These are phyloP conservation scores for Hysterangium stoloniferum DNA, from an alignment of 768 basidiomycete species.

Conservation along the genomic window DNA sequence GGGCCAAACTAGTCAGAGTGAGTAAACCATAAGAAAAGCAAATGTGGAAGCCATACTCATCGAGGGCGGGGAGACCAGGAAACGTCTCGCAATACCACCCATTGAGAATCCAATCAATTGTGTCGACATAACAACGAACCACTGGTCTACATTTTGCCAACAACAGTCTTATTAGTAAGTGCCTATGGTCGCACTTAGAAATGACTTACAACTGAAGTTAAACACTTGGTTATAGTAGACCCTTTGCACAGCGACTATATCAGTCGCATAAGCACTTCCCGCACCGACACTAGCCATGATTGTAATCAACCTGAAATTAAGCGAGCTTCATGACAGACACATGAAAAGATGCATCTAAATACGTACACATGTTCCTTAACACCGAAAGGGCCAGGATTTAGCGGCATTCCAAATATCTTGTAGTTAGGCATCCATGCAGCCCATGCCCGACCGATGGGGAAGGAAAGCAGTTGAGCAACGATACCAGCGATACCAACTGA, in stretches of 20 bases:
- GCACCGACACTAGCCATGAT: conserved; percentile 63
- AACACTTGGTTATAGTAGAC: conserved; percentile 63
- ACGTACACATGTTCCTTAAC: conserved; percentile 72
- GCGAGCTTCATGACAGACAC: conserved; percentile 10
- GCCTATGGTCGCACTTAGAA: conserved; percentile 1
- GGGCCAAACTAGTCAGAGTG: conserved; percentile 55
- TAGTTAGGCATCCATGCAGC: conserved; percentile 40
- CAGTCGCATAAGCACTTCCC: conserved; percentile 61
- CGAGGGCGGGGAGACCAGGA: conserved; percentile 65
- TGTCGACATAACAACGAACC: conserved; percentile 70
- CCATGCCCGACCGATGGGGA: conserved; percentile 48
- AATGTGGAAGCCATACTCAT: conserved; percentile 21
- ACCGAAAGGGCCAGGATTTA: conserved; percentile 72
- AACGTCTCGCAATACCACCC: conserved; percentile 66
- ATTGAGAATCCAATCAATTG: conserved; percentile 80
- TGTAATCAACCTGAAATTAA: conserved; percentile 51
- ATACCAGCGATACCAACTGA: conserved; percentile 52
- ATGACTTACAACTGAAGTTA: conserved; percentile 57
- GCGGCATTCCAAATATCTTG: conserved; percentile 47
- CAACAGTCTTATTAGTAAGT: neutral
- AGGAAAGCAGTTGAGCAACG: conserved; percentile 64
- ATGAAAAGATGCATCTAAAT: too few species aligned
- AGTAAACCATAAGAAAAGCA: neutral
- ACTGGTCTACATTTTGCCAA: conserved; percentile 48
- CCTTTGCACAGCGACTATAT: conserved; percentile 68